Percentiles rank a stretch among this genome's conserved stretches.
Conservation (phyloP, 2,329 filamentous ascomycete species). For the Botrytis sinoallii region DNA sequence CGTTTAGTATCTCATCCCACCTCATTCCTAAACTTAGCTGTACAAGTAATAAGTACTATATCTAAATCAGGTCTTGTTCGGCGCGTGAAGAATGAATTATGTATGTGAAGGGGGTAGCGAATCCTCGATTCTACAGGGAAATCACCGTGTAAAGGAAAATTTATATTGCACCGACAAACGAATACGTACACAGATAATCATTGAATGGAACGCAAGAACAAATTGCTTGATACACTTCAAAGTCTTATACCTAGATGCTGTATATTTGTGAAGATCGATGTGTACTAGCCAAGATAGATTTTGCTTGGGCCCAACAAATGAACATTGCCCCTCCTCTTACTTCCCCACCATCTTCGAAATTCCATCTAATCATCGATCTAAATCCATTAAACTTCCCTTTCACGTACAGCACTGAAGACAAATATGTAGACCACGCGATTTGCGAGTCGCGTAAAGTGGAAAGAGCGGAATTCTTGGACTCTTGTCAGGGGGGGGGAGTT, state of each 20-base stretch:
- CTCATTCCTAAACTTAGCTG: not conserved
- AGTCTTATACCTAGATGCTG: not conserved
- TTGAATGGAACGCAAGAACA: not conserved
- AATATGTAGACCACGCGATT: slow-evolving; percentile 3
- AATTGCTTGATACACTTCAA: not conserved
- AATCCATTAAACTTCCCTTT: not conserved
- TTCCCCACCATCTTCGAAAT: slow-evolving; percentile 5
- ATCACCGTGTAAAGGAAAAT: not conserved
- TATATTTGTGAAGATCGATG: not conserved
- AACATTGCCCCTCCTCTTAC: slow-evolving; percentile 4
- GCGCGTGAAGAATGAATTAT: slow-evolving; percentile 3
- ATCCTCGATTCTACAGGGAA: slow-evolving; percentile 1
- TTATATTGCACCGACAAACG: too few species aligned
- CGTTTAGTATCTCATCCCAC: not conserved
- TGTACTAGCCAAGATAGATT: not conserved
- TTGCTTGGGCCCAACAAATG: slow-evolving; percentile 13
- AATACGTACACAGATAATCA: not conserved
- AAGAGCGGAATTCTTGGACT: not conserved
- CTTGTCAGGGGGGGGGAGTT: not conserved
- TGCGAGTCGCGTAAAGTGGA: slow-evolving; percentile 17
- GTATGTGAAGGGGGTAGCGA: not conserved
- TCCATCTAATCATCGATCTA: not conserved
- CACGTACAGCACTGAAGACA: not conserved
- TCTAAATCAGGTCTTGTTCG: slow-evolving; percentile 10
- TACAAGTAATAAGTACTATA: not conserved